phyloP scores from a whole-genome alignment of 2,329 filamentous ascomycete species.

The Fusarium proliferatum region DNA sequence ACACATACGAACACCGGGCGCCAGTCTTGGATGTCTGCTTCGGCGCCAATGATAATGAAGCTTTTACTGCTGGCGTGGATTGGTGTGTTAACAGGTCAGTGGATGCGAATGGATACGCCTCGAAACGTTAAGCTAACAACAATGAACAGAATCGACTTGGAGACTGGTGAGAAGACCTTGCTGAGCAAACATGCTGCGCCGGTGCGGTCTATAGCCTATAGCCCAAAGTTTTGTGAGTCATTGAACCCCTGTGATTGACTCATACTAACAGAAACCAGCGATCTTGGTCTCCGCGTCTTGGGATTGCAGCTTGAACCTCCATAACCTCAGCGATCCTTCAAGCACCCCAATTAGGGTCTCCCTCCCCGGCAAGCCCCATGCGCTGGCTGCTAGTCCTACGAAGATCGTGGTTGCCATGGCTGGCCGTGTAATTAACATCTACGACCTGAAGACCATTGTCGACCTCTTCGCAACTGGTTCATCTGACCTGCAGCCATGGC shows the following conservation, averaged over 20 bases:
- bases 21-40: constrained; percentile 94
- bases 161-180: constrained; percentile 76
- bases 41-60: constrained; percentile 81
- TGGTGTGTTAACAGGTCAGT: constrained; percentile 81
- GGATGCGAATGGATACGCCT: constrained; percentile 1
- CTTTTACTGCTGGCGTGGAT: constrained; percentile 89
- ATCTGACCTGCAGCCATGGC: constrained; percentile 79
- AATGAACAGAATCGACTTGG: constrained; percentile 69
- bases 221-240: constrained; percentile 71
- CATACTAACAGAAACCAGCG: constrained; percentile 53
- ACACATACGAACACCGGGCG: constrained; percentile 82
- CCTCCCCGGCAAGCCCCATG: constrained; percentile 89
- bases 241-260: not conserved
- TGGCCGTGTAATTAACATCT: constrained; percentile 91
- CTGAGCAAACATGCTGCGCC: constrained; percentile 83
- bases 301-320: constrained; percentile 91
- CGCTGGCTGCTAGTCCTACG: constrained; percentile 78
- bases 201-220: constrained; percentile 87
- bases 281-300: constrained; percentile 91
- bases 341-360: constrained; percentile 71
- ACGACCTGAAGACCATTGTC: constrained; percentile 80
- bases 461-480: constrained; percentile 60
- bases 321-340: constrained; percentile 68
- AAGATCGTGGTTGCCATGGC: constrained; percentile 98
- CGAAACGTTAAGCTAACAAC: constrained; percentile 21